Conservation (phyloP, 345 rosid genomes). For the Durio zibethinus region DNA sequence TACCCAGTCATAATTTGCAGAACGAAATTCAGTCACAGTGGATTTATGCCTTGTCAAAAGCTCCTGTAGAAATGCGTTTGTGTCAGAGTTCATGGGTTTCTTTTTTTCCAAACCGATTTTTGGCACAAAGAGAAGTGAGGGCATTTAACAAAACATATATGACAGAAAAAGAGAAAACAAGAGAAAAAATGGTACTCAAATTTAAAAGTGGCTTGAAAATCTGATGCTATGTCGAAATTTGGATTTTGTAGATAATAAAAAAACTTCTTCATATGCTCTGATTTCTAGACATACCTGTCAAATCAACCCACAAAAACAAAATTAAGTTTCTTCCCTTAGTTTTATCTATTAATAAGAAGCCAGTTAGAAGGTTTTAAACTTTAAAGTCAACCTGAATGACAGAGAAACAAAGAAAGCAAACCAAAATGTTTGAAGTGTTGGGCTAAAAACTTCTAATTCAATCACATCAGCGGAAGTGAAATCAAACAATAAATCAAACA, state of each 20-base stretch:
- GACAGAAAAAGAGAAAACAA: too few species aligned
- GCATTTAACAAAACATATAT: not conserved
- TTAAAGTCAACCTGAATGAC: too few species aligned
- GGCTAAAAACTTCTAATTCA: too few species aligned
- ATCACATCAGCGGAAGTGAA: too few species aligned
- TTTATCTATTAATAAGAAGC: too few species aligned
- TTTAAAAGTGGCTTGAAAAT: slow-evolving; percentile 48
- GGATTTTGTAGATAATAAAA: slow-evolving; percentile 41
- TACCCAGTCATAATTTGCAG: slow-evolving; percentile 46
- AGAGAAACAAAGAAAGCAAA: too few species aligned
- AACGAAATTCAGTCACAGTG: slow-evolving; percentile 44
- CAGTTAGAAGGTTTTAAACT: too few species aligned
- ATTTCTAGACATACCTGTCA: slow-evolving; percentile 42
- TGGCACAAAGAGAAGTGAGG: not conserved
- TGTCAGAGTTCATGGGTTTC: slow-evolving; percentile 12
- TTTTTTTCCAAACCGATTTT: not conserved
- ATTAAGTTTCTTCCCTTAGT: too few species aligned
- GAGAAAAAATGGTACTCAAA: slow-evolving; percentile 16
- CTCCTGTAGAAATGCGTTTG: slow-evolving; percentile 29
- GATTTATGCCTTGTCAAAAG: slow-evolving; percentile 52
- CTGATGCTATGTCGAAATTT: slow-evolving; percentile 48
- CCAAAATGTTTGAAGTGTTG: too few species aligned
- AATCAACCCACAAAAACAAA: slow-evolving; percentile 1
- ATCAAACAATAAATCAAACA: too few species aligned
- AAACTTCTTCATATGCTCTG: slow-evolving; percentile 41